Conservation (phyloP, 2,329 filamentous ascomycete genomes). For the Ophiocordyceps camponoti-leonardi region DNA sequence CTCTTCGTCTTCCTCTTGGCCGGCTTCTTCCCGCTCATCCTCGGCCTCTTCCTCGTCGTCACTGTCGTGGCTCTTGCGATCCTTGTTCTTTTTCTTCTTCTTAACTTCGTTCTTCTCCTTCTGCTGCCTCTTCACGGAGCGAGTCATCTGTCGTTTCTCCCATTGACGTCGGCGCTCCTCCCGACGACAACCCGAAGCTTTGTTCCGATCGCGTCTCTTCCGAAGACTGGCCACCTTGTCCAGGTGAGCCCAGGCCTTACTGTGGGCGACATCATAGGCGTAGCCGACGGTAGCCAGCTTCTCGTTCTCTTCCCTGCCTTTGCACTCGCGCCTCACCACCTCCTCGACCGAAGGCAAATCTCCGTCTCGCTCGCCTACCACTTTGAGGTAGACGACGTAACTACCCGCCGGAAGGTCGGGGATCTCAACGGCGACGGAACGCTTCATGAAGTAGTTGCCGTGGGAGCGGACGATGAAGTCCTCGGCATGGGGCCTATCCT, state of each 20-base stretch:
- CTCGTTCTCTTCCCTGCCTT: conserved; percentile 30
- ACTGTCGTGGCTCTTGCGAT: conserved; percentile 10
- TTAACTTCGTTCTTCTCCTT: conserved; percentile 18
- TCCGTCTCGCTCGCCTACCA: conserved; percentile 31
- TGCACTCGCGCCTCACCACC: conserved; percentile 34
- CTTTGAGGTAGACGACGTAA: conserved; percentile 39
- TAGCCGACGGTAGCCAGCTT: conserved; percentile 41
- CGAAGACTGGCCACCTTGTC: conserved; percentile 31
- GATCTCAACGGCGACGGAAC: conserved; percentile 41
- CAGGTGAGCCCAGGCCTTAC: conserved; percentile 34
- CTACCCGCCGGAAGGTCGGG: conserved; percentile 34
- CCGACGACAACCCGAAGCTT: conserved; percentile 27
- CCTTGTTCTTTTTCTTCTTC: conserved; percentile 21
- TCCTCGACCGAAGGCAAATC: conserved; percentile 30
- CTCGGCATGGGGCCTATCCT: conserved; percentile 30
- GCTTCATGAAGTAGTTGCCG: conserved; percentile 38
- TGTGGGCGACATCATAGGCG: conserved; percentile 42
- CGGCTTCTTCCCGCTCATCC: conserved; percentile 2
- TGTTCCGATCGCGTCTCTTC: conserved; percentile 29
- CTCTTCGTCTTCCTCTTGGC: background rate
- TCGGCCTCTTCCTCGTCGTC: conserved; percentile 8
- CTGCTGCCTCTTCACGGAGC: conserved; percentile 22
- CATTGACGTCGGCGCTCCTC: conserved; percentile 29
- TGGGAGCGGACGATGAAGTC: conserved; percentile 44
- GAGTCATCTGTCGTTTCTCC: conserved; percentile 28